Evolutionary conservation across 1,139 yeast species (phyloP).

Genomic region (Pichia sorboxylosa): DNA sequence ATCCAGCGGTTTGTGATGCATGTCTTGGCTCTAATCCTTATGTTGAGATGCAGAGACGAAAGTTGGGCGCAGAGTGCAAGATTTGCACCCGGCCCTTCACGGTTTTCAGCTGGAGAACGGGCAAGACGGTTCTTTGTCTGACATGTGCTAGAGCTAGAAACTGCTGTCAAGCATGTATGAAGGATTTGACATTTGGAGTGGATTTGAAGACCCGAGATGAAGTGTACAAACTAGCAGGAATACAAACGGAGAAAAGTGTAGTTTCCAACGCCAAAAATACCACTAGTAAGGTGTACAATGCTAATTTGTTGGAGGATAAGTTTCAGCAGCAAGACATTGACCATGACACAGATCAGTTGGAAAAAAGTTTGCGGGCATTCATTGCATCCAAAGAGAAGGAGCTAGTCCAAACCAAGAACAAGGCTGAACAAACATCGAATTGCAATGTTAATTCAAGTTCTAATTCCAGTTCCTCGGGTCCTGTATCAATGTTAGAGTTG

Average conservation of each 20-base stretch:
- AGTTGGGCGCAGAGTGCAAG: constrained; percentile 65
- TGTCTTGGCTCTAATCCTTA: constrained; percentile 63
- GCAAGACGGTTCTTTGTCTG: constrained; percentile 51
- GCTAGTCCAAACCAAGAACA: neutral
- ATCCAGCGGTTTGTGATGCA: constrained; percentile 54
- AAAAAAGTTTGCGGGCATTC: too few species aligned
- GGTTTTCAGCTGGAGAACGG: constrained; percentile 55
- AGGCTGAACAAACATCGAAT: constrained; percentile 22
- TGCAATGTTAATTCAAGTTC: too few species aligned
- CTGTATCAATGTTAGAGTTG: too few species aligned
- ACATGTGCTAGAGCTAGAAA: constrained; percentile 71
- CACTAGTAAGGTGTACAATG: constrained; percentile 41
- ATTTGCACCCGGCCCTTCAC: constrained; percentile 80
- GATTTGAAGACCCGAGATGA: constrained; percentile 74
- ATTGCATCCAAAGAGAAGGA: neutral
- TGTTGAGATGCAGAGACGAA: constrained; percentile 60
- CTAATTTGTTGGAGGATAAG: constrained; percentile 35
- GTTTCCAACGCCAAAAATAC: constrained; percentile 30
- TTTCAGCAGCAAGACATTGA: constrained; percentile 12
- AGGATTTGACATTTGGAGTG: constrained; percentile 69
- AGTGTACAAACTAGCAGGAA: constrained; percentile 65
- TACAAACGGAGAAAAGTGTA: constrained; percentile 24
- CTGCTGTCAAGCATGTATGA: constrained; percentile 81
- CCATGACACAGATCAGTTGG: constrained; percentile 24
- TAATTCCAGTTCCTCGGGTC: too few species aligned